Evolutionary conservation across 2,329 filamentous ascomycete species (phyloP).

Genomic region (Magnaporthiopsis rhizophila): DNA sequence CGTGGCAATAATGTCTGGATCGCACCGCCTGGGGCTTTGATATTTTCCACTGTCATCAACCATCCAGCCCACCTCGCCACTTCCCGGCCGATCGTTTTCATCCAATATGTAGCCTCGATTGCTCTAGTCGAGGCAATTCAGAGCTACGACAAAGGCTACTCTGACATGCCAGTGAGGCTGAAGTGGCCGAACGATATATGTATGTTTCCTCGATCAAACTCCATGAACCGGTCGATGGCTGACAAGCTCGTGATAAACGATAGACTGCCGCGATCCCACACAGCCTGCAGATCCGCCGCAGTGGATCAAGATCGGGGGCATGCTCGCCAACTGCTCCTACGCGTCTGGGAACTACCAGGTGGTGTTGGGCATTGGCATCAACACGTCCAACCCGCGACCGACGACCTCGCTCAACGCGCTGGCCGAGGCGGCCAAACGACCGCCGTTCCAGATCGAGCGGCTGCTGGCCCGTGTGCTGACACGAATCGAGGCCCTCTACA

Average conservation of each 20-base stretch:
- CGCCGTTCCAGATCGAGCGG: conserved; percentile 64
- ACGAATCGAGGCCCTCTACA: conserved; percentile 69
- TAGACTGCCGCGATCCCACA: conserved; percentile 58
- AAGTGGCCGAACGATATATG: conserved; percentile 99
- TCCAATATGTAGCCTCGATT: conserved; percentile 87
- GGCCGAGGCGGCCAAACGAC: conserved; percentile 38
- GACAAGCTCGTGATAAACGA: background rate
- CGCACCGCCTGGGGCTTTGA: conserved; percentile 73
- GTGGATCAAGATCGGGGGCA: conserved; percentile 88
- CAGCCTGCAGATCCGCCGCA: conserved; percentile 33
- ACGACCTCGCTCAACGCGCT: conserved; percentile 81
- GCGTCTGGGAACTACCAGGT: conserved; percentile 70
- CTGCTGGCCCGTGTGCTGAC: conserved; percentile 76
- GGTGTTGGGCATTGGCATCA: conserved; percentile 79
- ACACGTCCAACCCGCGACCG: conserved; percentile 73
- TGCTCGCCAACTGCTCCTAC: conserved; percentile 85
- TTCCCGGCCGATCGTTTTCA: conserved; percentile 76
- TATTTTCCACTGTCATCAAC: conserved; percentile 83
- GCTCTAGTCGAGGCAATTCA: conserved; percentile 80
- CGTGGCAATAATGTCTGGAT: conserved; percentile 94
- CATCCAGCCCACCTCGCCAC: conserved; percentile 67
- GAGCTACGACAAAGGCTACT: conserved; percentile 69
- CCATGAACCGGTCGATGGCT: background rate
- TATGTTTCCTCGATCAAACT: conserved; percentile 20
- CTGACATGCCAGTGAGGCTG: conserved; percentile 68